Conservation (phyloP, 139 green algal species). For the Micractinium conductrix region DNA sequence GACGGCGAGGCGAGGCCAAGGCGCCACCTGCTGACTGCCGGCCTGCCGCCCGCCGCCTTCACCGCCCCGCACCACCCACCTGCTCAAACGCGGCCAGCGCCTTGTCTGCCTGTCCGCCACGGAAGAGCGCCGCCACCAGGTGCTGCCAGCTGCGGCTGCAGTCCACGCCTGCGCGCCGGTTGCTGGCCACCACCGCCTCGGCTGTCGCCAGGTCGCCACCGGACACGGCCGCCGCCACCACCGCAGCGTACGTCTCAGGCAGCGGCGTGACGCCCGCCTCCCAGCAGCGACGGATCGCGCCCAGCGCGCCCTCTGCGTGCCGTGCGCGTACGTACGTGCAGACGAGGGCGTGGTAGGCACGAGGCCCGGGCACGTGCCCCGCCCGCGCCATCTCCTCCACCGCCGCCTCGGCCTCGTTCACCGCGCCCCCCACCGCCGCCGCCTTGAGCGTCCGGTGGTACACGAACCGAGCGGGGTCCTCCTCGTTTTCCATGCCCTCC, state of each 20-base stretch:
- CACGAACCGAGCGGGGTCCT: conserved; percentile 17
- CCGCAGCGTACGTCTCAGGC: conserved; percentile 48
- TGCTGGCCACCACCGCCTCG: conserved; percentile 33
- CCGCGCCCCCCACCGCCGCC: conserved; percentile 27
- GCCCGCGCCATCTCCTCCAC: conserved; percentile 38
- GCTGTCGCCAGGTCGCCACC: conserved; percentile 13
- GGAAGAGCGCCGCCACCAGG: conserved; percentile 16
- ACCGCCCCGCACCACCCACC: background rate
- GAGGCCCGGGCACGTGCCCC: conserved; percentile 41
- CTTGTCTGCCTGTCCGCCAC: background rate
- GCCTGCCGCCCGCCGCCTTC: background rate
- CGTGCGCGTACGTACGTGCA: conserved; percentile 31
- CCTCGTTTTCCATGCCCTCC: conserved; percentile 5
- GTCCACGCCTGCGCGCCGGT: conserved; percentile 33
- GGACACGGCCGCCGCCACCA: conserved; percentile 41
- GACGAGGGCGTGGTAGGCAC: conserved; percentile 53
- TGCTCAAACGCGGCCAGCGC: conserved; percentile 10
- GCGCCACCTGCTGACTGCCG: no score
- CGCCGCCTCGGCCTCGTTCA: conserved; percentile 25
- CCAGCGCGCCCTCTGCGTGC: conserved; percentile 29
- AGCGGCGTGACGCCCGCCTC: conserved; percentile 38
- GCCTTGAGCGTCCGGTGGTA: conserved; percentile 21
- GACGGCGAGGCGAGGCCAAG: no score
- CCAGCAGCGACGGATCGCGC: conserved; percentile 33
- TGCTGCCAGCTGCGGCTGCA: conserved; percentile 21